Conservation (phyloP, 129 eudicot genomes). For the Smallanthus sonchifolius region DNA sequence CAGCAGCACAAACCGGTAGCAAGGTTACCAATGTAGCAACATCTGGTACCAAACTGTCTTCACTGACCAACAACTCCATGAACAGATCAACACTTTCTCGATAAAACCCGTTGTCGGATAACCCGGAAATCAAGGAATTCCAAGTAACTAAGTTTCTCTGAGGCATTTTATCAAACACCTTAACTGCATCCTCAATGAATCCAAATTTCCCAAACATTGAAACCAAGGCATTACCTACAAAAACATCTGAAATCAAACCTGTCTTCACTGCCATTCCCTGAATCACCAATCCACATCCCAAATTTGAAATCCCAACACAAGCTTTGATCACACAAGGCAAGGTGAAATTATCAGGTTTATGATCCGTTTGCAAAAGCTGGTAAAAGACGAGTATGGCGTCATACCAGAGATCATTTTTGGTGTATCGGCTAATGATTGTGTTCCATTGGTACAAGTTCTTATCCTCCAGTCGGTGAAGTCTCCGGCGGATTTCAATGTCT, state of each 20-base stretch:
- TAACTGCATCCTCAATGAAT: constrained; percentile 37
- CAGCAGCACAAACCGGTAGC: constrained; percentile 45
- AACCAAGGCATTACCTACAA: constrained; percentile 52
- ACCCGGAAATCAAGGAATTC: constrained; percentile 46
- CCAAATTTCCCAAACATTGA: constrained; percentile 44
- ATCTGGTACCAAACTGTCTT: constrained; percentile 37
- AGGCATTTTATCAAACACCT: constrained; percentile 43
- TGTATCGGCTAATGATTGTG: constrained; percentile 42
- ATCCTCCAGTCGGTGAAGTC: constrained; percentile 8
- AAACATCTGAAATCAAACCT: constrained; percentile 46
- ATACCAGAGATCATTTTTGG: constrained; percentile 40
- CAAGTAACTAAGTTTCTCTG: constrained; percentile 54
- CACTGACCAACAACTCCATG: constrained; percentile 24
- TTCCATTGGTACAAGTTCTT: constrained; percentile 56
- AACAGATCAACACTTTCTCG: constrained; percentile 35
- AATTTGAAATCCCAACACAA: constrained; percentile 34
- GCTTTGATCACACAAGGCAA: constrained; percentile 66
- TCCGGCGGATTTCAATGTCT: too few species aligned
- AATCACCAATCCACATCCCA: constrained; percentile 30
- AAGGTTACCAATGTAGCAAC: constrained; percentile 49
- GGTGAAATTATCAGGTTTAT: constrained; percentile 51
- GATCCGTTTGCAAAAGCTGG: constrained; percentile 28
- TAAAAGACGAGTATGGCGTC: constrained; percentile 37
- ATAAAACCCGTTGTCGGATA: constrained; percentile 30
- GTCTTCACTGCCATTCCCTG: constrained; percentile 55